phyloP scores from a whole-genome alignment of 305 asterid genomes.

The Ilex paraguariensis region DNA sequence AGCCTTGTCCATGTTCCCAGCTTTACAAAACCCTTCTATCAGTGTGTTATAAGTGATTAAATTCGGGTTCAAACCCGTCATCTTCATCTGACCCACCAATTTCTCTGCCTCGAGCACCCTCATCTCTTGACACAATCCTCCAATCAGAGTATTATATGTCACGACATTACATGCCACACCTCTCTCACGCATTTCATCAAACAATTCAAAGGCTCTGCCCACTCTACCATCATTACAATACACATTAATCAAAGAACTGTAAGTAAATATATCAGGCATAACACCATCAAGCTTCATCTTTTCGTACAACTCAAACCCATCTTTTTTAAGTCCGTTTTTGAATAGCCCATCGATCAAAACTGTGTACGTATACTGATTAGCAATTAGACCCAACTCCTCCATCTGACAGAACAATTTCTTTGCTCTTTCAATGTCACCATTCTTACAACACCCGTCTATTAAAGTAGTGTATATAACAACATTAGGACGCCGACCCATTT shows the following conservation, averaged over 20 bases:
- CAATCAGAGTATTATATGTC: constrained; percentile 54
- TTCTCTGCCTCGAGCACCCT: constrained; percentile 37
- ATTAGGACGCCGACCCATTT: constrained; percentile 43
- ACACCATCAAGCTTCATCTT: constrained; percentile 57
- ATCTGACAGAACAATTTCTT: constrained; percentile 36
- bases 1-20: constrained; percentile 43
- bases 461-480: constrained; percentile 61
- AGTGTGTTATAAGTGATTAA: constrained; percentile 50
- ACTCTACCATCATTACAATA: constrained; percentile 35
- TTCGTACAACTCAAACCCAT: constrained; percentile 60
- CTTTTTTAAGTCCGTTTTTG: constrained; percentile 43
- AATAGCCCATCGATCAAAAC: constrained; percentile 58
- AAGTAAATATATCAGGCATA: constrained; percentile 55
- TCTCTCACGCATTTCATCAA: constrained; percentile 51
- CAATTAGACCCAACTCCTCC: constrained; percentile 42
- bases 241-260: constrained; percentile 43
- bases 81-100: constrained; percentile 45
- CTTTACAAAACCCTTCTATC: constrained; percentile 45
- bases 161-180: constrained; percentile 51
- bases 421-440: constrained; percentile 47
- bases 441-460: constrained; percentile 63
- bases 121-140: constrained; percentile 46
- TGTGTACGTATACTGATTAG: constrained; percentile 61
- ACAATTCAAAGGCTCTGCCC: constrained; percentile 35
- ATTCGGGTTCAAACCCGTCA: constrained; percentile 37